Base-by-base conservation (phyloP, 148 eudicot species). In the Rhododendron griersonianum region DNA sequence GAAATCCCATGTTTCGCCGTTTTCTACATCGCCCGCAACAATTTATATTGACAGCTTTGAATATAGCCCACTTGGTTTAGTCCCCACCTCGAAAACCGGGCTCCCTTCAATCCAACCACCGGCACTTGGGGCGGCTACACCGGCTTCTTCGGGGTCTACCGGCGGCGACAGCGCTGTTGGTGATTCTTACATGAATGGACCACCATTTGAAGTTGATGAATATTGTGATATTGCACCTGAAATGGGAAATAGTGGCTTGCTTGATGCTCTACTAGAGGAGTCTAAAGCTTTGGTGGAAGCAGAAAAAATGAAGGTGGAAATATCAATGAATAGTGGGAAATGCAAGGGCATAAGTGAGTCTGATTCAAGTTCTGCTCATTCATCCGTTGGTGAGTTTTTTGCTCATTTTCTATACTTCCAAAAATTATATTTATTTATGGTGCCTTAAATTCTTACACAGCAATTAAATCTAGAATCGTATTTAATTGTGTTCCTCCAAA, bases 81-180 rank as follows among this genome's bases (percentile, higher is more conserved):
- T 59, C 28, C 69, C 53, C 7, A 50, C 35, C 16, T 67, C n/a
- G 55, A 82, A 81, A 25, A 86, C 76, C 44, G 94, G 91, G 94
- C 98, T 95, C 91, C 93, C 98, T 94, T 96, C 95, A 89, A 90
- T 92, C 95, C 95, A 93, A 94, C 81, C 85, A 33, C 89, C 88
- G 67, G 84, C 45, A 45, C 7, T 77, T 41, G 71, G 23, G 5
- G 10, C 19, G 4, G 80, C 57, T 23, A 74, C 83, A 0, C 61
- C 86, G 9, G 65, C 61, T 81, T 87, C 88, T 25, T 88, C 88
- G 0, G 78, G 63, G 41, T 78, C 85, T 23, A 78, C 59, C 51
- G 82, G 79, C 11, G 82, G 88, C 50, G 87, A 80, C 2, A 0
- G 39, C 1, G 19, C 10, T 4, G 19, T 84, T 85, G 76, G 76